phyloP scores from a whole-genome alignment of 1,139 yeast species.

The Zygosaccharomyces sapae region DNA sequence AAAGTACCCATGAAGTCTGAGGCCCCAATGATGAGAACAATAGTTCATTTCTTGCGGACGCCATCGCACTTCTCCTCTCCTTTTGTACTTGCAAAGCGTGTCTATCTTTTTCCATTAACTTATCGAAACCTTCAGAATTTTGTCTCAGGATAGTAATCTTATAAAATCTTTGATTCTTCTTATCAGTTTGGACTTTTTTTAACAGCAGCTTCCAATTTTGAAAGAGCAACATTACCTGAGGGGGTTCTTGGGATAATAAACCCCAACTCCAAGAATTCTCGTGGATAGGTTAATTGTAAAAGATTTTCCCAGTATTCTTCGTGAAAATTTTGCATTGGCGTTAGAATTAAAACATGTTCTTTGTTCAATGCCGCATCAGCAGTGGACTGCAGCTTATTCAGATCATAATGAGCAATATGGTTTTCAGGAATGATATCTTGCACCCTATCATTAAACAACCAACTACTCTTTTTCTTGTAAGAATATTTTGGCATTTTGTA shows the following conservation, averaged over 20 bases:
- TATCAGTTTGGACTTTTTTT: slow-evolving; percentile 58
- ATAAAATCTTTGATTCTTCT: slow-evolving; percentile 58
- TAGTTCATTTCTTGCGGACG: slow-evolving; percentile 86
- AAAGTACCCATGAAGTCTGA: slow-evolving; percentile 86
- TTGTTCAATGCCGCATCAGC: slow-evolving; percentile 64
- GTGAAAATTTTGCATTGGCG: slow-evolving; percentile 85
- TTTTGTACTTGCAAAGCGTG: slow-evolving; percentile 77
- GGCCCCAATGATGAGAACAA: slow-evolving; percentile 88
- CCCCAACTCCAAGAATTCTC: slow-evolving; percentile 78
- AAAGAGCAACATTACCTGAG: slow-evolving; percentile 76
- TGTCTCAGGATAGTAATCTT: slow-evolving; percentile 86
- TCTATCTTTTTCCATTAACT: slow-evolving; percentile 75
- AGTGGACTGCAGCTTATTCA: slow-evolving; percentile 69
- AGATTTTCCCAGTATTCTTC: slow-evolving; percentile 85
- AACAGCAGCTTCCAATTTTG: slow-evolving; percentile 65
- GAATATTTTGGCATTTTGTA: slow-evolving; percentile 43
- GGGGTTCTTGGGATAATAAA: slow-evolving; percentile 79
- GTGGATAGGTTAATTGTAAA: slow-evolving; percentile 71
- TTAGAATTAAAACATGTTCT: slow-evolving; percentile 76
- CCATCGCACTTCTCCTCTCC: slow-evolving; percentile 85
- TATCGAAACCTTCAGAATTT: slow-evolving; percentile 70
- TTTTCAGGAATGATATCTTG: slow-evolving; percentile 58
- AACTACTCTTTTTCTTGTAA: slow-evolving; percentile 44
- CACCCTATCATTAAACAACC: slow-evolving; percentile 47
- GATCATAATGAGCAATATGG: slow-evolving; percentile 78